Conservation (phyloP, 306 rosid species). For the Inga laurina region DNA sequence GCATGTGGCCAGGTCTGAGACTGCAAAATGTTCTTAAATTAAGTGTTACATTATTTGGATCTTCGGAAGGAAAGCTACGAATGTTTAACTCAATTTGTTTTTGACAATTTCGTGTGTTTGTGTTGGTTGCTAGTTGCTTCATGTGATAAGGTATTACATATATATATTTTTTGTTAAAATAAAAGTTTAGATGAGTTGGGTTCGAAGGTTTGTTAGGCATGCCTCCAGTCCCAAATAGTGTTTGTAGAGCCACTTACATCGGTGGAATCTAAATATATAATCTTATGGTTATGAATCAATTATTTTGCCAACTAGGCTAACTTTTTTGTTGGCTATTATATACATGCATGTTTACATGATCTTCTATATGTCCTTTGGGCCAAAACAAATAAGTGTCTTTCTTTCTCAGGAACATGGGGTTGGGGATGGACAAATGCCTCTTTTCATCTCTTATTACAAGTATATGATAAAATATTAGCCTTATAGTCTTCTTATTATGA, state of each 20-base stretch:
- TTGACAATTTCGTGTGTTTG: not conserved
- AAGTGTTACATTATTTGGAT: not conserved
- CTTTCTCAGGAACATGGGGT: not conserved
- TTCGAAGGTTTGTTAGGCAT: too few relatives aligned
- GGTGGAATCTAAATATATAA: too few relatives aligned
- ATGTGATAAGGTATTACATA: not conserved
- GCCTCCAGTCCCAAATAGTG: too few relatives aligned
- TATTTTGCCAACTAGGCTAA: too few relatives aligned
- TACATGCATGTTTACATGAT: not conserved
- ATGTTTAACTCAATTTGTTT: not conserved
- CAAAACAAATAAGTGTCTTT: not conserved
- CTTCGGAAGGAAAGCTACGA: not conserved
- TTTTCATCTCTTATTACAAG: not conserved
- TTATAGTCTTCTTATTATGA: not conserved
- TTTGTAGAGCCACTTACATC: too few relatives aligned
- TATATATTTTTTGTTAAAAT: too few relatives aligned
- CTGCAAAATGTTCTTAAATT: not conserved
- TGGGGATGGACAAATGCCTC: not conserved
- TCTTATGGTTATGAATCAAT: too few relatives aligned
- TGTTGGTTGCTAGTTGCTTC: not conserved
- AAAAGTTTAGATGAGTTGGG: too few relatives aligned
- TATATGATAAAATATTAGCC: too few relatives aligned
- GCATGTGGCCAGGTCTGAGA: constrained; percentile 25
- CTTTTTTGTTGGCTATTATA: too few relatives aligned
- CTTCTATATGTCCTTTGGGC: not conserved